Evolutionary conservation across 2,329 filamentous ascomycete genomes (phyloP), one percentile per base, ranked within the genome.

Genomic region (Pseudogymnoascus sp.): DNA sequence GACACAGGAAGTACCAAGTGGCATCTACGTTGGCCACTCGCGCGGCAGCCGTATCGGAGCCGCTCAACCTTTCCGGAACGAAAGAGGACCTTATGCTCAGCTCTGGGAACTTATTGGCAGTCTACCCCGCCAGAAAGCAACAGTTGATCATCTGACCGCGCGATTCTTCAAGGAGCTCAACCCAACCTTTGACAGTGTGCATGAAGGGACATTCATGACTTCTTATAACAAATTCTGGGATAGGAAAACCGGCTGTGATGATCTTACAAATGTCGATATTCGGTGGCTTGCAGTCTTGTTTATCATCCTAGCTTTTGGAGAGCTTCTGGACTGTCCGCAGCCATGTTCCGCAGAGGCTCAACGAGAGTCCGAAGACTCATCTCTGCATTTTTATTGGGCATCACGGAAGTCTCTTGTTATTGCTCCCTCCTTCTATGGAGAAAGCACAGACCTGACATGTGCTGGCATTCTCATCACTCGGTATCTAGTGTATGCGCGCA

Each of bases 271-370:
- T 1, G 72, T 78, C 3, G 76, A 78, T 64, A 68, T 78, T 6
- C 70, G 76, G 1, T 78, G 76, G 76, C 70, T 78, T n/a, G 72
- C 75, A 11, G 67, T 78, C 16, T 65, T 78, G 0, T 78, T 78
- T 63, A 76, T 77, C 14, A 73, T 78, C 4, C 68, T 78, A 10
- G 75, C 76, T 10, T 77, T 75, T 56, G 74, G 75, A 1, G 75
- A 73, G 1, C 69, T 77, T 0, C 62, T 78, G 1, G 74, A 77
- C 53, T 73, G 73, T 42, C 74, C 75, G 1, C 64, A 68, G 1
- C 70, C 69, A 7, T 65, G 68, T 34, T 73, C 73, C 16, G 66
- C 66, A 3, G 75, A 78, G 59, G 69, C 70, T 16, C 75, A 76
- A 62, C 70, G 73, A 16, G 73, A 75, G 25, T 68, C 71, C 6